phyloP scores from a whole-genome alignment of 352 stramenopile species.

The Halophytophthora polymorphica region DNA sequence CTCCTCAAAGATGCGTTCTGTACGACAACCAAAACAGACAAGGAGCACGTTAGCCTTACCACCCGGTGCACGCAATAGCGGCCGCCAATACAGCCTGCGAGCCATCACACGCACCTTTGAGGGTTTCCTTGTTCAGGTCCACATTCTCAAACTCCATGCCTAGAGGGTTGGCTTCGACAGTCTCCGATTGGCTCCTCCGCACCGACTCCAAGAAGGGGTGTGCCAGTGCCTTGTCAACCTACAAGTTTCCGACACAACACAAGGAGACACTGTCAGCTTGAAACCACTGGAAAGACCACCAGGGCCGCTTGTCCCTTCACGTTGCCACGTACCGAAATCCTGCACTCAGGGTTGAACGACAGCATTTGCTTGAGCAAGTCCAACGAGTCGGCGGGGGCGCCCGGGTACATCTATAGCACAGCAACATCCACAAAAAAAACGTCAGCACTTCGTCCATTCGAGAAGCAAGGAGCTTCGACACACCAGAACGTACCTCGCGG shows the following conservation, averaged over 20 bases:
- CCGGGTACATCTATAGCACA: slow-evolving; percentile 66
- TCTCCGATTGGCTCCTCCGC: slow-evolving; percentile 68
- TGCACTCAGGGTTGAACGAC: slow-evolving; percentile 73
- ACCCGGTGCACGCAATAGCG: too few relatives aligned
- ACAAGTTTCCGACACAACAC: slow-evolving; percentile 3
- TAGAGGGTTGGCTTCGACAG: slow-evolving; percentile 72
- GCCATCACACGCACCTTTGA: slow-evolving; percentile 61
- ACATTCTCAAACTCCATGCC: slow-evolving; percentile 90
- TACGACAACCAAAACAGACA: slow-evolving; percentile 8
- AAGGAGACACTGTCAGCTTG: slow-evolving; percentile 2
- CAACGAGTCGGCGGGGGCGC: slow-evolving; percentile 70
- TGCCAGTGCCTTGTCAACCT: slow-evolving; percentile 81
- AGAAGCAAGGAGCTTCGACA: neutral
- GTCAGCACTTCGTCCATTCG: slow-evolving; percentile 5
- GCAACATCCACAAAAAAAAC: slow-evolving; percentile 1
- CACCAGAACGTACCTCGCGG: slow-evolving; percentile 39
- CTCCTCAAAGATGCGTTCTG: slow-evolving; percentile 85
- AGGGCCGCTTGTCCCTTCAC: neutral
- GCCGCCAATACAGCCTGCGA: neutral
- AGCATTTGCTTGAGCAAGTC: slow-evolving; percentile 87
- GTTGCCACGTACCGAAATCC: slow-evolving; percentile 63
- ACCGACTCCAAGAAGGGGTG: slow-evolving; percentile 84
- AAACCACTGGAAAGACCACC: neutral
- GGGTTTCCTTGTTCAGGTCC: slow-evolving; percentile 70
- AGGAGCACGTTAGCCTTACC: neutral